Evolutionary conservation across 2,329 filamentous ascomycete species (phyloP).

Genomic region (Pochonia chlamydosporia): DNA sequence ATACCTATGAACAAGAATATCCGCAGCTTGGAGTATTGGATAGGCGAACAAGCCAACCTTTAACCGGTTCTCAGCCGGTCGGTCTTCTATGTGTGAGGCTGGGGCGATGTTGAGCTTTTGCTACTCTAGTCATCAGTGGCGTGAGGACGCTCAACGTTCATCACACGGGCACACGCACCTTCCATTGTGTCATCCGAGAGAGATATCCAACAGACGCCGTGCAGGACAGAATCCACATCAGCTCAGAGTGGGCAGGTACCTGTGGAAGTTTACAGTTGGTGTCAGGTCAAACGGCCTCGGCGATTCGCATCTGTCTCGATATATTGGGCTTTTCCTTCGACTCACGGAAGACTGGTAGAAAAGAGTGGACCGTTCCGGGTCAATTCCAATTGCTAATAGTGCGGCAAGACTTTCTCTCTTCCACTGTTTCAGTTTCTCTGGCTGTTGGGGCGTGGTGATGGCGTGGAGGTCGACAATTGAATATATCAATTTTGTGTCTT

Average conservation of each 20-base stretch:
- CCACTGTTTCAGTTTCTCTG: conserved; percentile 53
- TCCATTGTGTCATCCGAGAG: conserved; percentile 99
- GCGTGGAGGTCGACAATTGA: conserved; percentile 93
- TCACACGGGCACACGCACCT: conserved; percentile 45
- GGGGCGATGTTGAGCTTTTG: conserved; percentile 66
- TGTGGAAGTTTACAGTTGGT: conserved; percentile 22
- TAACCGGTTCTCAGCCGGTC: conserved; percentile 52
- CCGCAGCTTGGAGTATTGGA: conserved; percentile 89
- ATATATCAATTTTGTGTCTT: conserved; percentile 62
- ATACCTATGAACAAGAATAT: conserved; percentile 80
- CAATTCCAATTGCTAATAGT: conserved; percentile 76
- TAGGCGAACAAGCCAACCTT: conserved; percentile 94
- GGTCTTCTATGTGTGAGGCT: conserved; percentile 51
- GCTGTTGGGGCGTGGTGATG: conserved; percentile 71
- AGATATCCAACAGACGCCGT: conserved; percentile 88
- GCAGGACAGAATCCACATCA: conserved; percentile 97
- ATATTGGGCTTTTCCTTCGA: conserved; percentile 6
- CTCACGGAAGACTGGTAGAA: conserved; percentile 77
- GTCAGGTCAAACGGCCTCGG: neutral
- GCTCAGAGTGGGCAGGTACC: conserved; percentile 74
- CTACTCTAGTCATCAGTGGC: conserved; percentile 32
- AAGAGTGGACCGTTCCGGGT: conserved; percentile 68
- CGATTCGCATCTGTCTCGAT: conserved; percentile 1
- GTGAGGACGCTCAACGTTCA: neutral
- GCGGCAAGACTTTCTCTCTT: conserved; percentile 73